A percentile compares a stretch with the other conserved stretches of the same genome.
phyloP scores from a whole-genome alignment of 768 basidiomycete genomes.

The Sarcomyxa edulis region DNA sequence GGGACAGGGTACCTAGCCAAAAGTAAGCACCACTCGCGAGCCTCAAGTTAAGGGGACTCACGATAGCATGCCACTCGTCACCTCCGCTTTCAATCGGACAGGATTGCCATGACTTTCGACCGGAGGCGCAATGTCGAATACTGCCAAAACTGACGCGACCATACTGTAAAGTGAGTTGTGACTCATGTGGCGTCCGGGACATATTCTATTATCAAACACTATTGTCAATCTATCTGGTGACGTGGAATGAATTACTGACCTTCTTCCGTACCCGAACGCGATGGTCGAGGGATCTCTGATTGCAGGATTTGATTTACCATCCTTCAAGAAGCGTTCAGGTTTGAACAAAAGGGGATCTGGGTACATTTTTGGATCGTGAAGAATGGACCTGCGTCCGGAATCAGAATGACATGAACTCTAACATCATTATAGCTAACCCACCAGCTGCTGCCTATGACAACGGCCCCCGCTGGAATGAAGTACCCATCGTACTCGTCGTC shows the following conservation, averaged over 20 bases:
- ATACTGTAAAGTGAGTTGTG: conserved; percentile 12
- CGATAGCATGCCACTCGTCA: conserved; percentile 2
- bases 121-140: conserved; percentile 11
- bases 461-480: conserved; percentile 3
- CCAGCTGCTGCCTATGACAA: conserved; percentile 4
- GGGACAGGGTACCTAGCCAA: conserved; percentile 3
- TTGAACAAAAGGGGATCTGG: conserved; percentile 1
- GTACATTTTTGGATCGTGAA: conserved; percentile 4
- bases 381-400: conserved; percentile 1
- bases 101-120: conserved; percentile 7
- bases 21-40: background rate
- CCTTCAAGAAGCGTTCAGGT: conserved; percentile 6
- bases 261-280: conserved; percentile 5
- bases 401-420: background rate
- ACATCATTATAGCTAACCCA: background rate
- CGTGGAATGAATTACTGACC: background rate
- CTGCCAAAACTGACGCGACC: conserved; percentile 12
- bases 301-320: conserved; percentile 1
- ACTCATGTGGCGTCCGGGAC: conserved; percentile 13
- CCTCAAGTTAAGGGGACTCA: background rate
- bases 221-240: background rate
- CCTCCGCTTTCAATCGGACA: background rate
- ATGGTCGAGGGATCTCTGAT: background rate
- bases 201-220: conserved; percentile 10
- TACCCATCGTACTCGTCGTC: too few relatives aligned